A percentile compares a stretch with the other conserved stretches of the same genome.
Evolutionary conservation across 306 rosid species (phyloP).

Genomic region (Cyclanthera cordifolia): DNA sequence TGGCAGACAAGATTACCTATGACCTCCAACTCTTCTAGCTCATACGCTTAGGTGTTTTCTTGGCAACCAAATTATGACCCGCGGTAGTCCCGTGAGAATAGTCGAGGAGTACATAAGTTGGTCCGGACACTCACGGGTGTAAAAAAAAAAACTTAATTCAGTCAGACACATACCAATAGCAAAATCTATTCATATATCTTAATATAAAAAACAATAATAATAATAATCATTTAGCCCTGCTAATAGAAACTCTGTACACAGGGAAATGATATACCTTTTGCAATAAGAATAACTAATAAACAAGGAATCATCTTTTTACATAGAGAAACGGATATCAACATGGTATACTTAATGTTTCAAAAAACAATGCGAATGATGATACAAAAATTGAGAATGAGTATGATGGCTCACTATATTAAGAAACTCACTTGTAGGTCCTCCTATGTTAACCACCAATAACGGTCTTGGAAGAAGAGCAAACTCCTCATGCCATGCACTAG

Average conservation of each 20-base stretch:
- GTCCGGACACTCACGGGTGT: too few species aligned
- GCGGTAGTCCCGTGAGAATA: too few species aligned
- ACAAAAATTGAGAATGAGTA: neutral
- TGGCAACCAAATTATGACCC: too few species aligned
- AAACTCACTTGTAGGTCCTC: conserved; percentile 69
- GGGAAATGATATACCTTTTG: neutral
- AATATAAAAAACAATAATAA: neutral
- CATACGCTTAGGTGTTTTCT: too few species aligned
- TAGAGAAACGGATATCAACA: neutral
- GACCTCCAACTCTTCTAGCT: too few species aligned
- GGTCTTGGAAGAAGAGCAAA: conserved; percentile 74
- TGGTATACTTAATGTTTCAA: neutral
- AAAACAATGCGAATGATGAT: neutral
- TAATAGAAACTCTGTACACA: neutral
- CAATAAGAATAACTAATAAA: neutral
- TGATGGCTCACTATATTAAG: neutral
- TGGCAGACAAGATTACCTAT: too few species aligned
- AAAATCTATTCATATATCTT: neutral
- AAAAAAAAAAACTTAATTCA: neutral
- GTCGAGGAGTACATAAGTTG: too few species aligned
- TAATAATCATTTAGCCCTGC: neutral
- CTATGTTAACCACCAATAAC: conserved; percentile 67
- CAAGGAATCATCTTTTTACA: neutral
- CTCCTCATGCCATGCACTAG: conserved; percentile 69
- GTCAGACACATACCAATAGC: neutral